phyloP scores from a whole-genome alignment of 805 yeast genomes.

The Blastobotrys parvus region DNA sequence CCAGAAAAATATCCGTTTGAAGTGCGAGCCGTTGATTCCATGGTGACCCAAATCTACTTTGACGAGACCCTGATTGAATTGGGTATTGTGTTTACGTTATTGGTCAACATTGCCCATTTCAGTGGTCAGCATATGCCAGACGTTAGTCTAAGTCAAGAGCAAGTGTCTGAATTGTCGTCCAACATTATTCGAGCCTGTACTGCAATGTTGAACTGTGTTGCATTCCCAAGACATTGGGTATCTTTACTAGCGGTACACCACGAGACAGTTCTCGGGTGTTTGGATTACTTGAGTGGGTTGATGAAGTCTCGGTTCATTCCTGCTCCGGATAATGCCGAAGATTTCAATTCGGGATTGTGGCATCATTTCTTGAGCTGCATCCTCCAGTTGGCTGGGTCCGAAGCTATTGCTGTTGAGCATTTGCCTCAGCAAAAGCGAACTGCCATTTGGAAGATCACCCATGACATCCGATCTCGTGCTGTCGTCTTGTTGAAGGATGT shows the following conservation, averaged over 20 bases:
- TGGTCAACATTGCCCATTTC: constrained; percentile 20
- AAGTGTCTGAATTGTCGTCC: constrained; percentile 22
- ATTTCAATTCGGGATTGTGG: constrained; percentile 59
- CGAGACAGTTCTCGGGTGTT: constrained; percentile 23
- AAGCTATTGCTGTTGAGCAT: constrained; percentile 61
- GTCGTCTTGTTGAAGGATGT: constrained; percentile 46
- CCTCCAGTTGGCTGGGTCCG: constrained; percentile 52
- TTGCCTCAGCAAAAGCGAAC: constrained; percentile 64
- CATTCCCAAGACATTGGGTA: constrained; percentile 54
- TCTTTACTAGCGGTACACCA: constrained; percentile 37
- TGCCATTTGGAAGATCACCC: constrained; percentile 57
- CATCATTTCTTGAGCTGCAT: constrained; percentile 52
- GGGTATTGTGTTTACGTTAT: constrained; percentile 40
- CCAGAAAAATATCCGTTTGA: constrained; percentile 60
- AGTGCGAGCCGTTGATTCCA: constrained; percentile 61
- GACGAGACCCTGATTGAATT: constrained; percentile 70
- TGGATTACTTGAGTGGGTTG: constrained; percentile 37
- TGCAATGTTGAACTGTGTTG: constrained; percentile 21
- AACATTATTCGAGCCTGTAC: constrained; percentile 23
- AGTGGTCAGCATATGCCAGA: constrained; percentile 17
- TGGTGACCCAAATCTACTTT: constrained; percentile 57
- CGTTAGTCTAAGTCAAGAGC: constrained; percentile 17
- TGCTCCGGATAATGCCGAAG: constrained; percentile 37
- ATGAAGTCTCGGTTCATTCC: constrained; percentile 48
- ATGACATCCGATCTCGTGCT: constrained; percentile 52